A percentile compares a stretch with the other conserved stretches of the same genome.
Conservation (phyloP, 2,329 filamentous ascomycete species). For the Phialocephala subalpina region DNA sequence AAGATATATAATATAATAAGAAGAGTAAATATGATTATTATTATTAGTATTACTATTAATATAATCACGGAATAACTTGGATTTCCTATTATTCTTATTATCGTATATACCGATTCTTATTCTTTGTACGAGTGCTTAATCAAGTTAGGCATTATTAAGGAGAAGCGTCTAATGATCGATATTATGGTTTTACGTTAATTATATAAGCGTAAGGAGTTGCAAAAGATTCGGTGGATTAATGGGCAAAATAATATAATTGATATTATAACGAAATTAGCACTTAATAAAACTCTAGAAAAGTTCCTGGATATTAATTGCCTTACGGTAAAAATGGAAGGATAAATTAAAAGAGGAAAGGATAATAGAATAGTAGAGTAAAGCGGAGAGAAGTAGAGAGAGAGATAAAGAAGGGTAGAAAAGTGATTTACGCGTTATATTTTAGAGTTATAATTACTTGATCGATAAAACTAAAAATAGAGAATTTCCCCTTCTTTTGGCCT, state of each 20-base stretch:
- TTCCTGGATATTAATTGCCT: conserved; percentile 28
- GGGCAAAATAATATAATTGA: conserved; percentile 24
- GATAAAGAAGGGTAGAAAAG: too few relatives aligned
- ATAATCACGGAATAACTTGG: conserved; percentile 13
- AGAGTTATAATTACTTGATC: too few relatives aligned
- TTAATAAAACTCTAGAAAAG: conserved; percentile 19
- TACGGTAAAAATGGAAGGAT: conserved; percentile 10
- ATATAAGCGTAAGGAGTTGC: conserved; percentile 29
- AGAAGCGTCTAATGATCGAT: conserved; percentile 27
- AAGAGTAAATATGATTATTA: conserved; percentile 28
- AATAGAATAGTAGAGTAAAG: too few relatives aligned
- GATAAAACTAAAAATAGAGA: too few relatives aligned
- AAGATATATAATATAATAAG: not conserved
- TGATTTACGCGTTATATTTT: too few relatives aligned
- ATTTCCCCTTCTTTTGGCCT: too few relatives aligned
- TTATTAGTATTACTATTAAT: conserved; percentile 17
- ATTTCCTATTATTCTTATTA: not conserved
- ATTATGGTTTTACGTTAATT: conserved; percentile 33
- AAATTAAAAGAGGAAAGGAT: conserved; percentile 12
- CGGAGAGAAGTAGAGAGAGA: too few relatives aligned
- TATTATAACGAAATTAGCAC: conserved; percentile 23
- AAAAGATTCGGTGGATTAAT: conserved; percentile 32
- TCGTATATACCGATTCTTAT: conserved; percentile 20
- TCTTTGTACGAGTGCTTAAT: conserved; percentile 32
- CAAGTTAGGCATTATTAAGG: conserved; percentile 29